Conservation (phyloP, 2,329 filamentous ascomycete genomes). For the Penicillium expansum region DNA sequence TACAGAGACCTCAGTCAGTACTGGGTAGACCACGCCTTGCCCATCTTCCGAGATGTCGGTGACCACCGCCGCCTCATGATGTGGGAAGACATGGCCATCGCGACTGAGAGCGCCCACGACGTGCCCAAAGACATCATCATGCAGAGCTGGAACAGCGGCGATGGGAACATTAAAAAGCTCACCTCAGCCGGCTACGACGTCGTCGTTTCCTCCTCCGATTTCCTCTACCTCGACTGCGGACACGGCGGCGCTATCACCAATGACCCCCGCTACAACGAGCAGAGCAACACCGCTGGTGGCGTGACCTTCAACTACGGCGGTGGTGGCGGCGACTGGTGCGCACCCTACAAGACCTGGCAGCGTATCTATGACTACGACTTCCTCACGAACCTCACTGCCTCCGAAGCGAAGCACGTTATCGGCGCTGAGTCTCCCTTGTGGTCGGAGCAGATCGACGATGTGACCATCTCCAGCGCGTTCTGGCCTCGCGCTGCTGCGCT, state of each 20-base stretch:
- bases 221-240: constrained; percentile 58
- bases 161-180: constrained; percentile 52
- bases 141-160: constrained; percentile 56
- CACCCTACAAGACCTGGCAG: constrained; percentile 60
- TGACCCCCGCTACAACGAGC: constrained; percentile 56
- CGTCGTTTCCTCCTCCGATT: constrained; percentile 56
- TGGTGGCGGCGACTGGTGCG: constrained; percentile 56
- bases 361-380: constrained; percentile 61
- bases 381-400: constrained; percentile 47
- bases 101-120: constrained; percentile 45
- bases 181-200: constrained; percentile 53
- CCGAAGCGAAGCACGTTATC: constrained; percentile 50
- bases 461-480: constrained; percentile 50
- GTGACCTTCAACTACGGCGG: constrained; percentile 57
- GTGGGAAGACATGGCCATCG: constrained; percentile 56
- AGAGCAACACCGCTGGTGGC: constrained; percentile 49
- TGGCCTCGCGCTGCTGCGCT: constrained; percentile 59
- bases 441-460: constrained; percentile 56
- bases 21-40: constrained; percentile 54
- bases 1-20: constrained; percentile 55
- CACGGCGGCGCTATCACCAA: constrained; percentile 55
- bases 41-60: constrained; percentile 47
- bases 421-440: constrained; percentile 55
- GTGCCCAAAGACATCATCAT: constrained; percentile 54
- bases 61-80: constrained; percentile 54